Evolutionary conservation across 2,329 filamentous ascomycete species (phyloP), one percentile per base, ranked within the genome.

Genomic region (Myriosclerotinia duriaeana): DNA sequence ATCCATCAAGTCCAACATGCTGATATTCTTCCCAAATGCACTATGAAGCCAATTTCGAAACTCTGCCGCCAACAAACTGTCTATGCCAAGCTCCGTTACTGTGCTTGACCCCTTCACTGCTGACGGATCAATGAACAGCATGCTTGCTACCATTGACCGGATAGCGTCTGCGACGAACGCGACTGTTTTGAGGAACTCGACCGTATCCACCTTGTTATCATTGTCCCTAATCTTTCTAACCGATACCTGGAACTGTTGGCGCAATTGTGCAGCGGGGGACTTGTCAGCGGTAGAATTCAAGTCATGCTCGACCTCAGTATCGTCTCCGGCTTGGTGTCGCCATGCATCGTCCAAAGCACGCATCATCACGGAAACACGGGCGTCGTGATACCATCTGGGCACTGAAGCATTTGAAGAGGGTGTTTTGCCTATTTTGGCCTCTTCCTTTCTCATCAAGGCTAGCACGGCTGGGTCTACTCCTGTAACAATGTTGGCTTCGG

Each of bases 31-130:
- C 17, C 53, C 36, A 40, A 40, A 56, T 56, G 53, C 53, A 56
- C 34, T 40, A 46, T 38, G 58, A 15, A 69, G 48, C 65, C 67
- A 69, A 38, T 61, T 66, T 7, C 70, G 65, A 50, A 70, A 56
- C 46, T 72, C 69, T 53, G 68, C 65, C 36, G 67, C 67, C 26
- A 71, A 50, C 38, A 71, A 64, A 56, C 65, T 67, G 50, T 72
- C 69, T 14, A 72, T 63, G 17, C 68, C 68, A 50, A 66, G 55
- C 50, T 54, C 66, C 44, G 55, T 20, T 26, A 58, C 36, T 14
- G 54, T 44, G 12, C 12, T 17, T 22, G n/a, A 44, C 26, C 20
- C 36, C 14, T 42, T 58, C n/a, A 58, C 54, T 26, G 34, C 54
- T 22, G 36, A 44, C 5, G 36, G 36, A 30, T 58, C 54, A n/a